Base-by-base conservation (phyloP, 2,329 filamentous ascomycete genomes). In the Fusarium sp. region DNA sequence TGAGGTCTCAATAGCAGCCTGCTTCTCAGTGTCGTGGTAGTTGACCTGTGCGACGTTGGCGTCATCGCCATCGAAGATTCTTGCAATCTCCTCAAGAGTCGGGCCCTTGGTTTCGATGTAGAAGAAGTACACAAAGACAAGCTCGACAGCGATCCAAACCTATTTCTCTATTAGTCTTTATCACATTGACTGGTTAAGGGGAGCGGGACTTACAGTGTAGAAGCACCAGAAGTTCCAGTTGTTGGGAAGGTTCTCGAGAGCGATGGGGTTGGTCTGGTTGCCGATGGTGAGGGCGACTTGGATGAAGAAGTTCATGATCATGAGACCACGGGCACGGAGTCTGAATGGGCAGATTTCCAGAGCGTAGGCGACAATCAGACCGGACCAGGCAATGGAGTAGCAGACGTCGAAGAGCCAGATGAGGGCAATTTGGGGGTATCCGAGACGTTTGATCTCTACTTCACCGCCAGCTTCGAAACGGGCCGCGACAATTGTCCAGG, bases 81-180 rank as follows among this genome's bases (percentile, higher is more conserved):
- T 85, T 24, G 89, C 87, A 42, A 74, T 74, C 65, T 76, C 73
- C 73, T 92, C 89, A 1, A 92, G 86, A 3, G 89, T 91, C 0
- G 88, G 88, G 2, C 89, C 89, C 72, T 87, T 88, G 11, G 90
- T 92, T 79, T 93, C 90, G 52, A 90, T 84, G 74, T 89, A 90
- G 76, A 89, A 85, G 80, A 88, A 88, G 77, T 84, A 89, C 32
- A 90, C 87, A 64, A 90, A 89, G 46, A 85, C 65, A 39, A 89
- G 78, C 77, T 90, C 86, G 70, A 62, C 58, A 4, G 58, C 47
- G n/a, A 62, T 62, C 58, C 58, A 62, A 14, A 62, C 58, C 58
- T 61, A 10, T 26, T 38, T 17, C 0, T 24, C 0, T 2, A 6
- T 61, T 61, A 61, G 56, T 20, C 3, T 36, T 11, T 12, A 1